Conservation (phyloP, 2,329 filamentous ascomycete species). For the Pseudogymnoascus sp. region DNA sequence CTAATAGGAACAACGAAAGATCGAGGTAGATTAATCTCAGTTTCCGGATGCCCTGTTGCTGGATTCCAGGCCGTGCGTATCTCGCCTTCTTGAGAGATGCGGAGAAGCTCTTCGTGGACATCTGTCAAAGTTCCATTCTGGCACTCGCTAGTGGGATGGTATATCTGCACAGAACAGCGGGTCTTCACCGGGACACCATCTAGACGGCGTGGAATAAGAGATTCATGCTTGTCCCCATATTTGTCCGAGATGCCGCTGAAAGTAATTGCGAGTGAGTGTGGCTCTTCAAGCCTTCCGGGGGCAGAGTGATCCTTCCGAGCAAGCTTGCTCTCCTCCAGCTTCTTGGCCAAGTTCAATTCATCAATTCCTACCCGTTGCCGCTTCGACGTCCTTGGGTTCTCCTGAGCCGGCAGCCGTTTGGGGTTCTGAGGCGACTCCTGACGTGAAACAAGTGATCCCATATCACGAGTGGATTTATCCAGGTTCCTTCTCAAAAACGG, state of each 20-base stretch:
- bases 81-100: background rate
- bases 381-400: background rate
- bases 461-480: background rate
- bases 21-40: background rate
- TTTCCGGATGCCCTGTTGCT: background rate
- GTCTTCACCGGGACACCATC: background rate
- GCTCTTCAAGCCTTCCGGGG: background rate
- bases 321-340: background rate
- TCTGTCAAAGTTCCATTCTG: background rate
- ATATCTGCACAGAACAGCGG: background rate
- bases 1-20: background rate
- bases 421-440: background rate
- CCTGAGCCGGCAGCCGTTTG: background rate
- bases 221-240: background rate
- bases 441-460: background rate
- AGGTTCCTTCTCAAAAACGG: background rate
- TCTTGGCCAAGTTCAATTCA: background rate
- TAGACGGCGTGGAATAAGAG: background rate
- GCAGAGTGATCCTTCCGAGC: background rate
- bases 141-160: background rate
- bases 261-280: background rate
- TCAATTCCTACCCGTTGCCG: background rate
- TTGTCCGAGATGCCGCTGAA: background rate
- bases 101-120: background rate
- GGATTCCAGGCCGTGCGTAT: background rate